phyloP scores from a whole-genome alignment of 108 stramenopile species.

The Pinguiococcus pyrenoidosus region DNA sequence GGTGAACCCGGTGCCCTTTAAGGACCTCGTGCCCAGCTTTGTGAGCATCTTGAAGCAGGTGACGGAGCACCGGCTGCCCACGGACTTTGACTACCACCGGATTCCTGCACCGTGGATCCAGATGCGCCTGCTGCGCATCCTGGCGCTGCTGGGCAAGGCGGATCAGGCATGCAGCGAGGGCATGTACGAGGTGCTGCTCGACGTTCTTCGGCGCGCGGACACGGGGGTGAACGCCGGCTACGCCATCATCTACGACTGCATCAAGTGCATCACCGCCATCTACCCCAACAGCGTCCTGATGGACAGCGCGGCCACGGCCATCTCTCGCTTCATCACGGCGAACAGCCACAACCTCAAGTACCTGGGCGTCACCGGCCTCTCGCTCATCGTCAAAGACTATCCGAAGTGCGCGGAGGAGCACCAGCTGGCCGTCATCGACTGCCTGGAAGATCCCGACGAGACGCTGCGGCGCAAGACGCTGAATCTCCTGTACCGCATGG shows the following conservation, averaged over 20 bases:
- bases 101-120: slow-evolving; percentile 99
- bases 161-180: slow-evolving; percentile 39
- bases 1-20: slow-evolving; percentile 50
- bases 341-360: slow-evolving; percentile 92
- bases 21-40: slow-evolving; percentile 79
- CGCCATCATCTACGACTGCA: slow-evolving; percentile 92
- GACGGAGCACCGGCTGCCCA: slow-evolving; percentile 81
- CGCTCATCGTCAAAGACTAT: slow-evolving; percentile 82
- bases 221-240: slow-evolving; percentile 96
- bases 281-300: slow-evolving; percentile 90
- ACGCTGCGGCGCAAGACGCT: slow-evolving; percentile 92
- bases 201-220: slow-evolving; percentile 90
- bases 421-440: slow-evolving; percentile 97
- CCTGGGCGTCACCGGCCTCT: slow-evolving; percentile 88
- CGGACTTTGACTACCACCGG: slow-evolving; percentile 96
- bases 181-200: slow-evolving; percentile 91
- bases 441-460: slow-evolving; percentile 95
- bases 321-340: slow-evolving; percentile 65
- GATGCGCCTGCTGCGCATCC: slow-evolving; percentile 77
- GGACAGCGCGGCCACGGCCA: slow-evolving; percentile 85
- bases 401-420: slow-evolving; percentile 90
- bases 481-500: slow-evolving; percentile 91
- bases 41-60: slow-evolving; percentile 93
- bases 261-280: slow-evolving; percentile 79
- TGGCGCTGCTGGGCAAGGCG: slow-evolving; percentile 68